phyloP scores from a whole-genome alignment of 208 protist genomes.

The Sergeia podlipaevii region DNA sequence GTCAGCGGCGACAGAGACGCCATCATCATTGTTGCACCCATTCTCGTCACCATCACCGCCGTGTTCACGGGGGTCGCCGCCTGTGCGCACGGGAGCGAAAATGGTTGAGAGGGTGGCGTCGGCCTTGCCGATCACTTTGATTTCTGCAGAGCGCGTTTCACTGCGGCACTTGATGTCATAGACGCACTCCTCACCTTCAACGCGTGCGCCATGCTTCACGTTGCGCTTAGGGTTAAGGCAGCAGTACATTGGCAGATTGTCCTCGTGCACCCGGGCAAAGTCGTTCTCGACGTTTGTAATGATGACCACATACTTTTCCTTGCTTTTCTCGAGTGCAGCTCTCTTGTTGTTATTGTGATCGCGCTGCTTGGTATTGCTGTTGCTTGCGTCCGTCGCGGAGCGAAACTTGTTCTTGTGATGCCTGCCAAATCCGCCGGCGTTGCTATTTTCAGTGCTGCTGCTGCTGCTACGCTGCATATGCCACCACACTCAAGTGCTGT shows the following conservation, averaged over 20 bases:
- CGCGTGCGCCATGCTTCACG: neutral
- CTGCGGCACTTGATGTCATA: conserved; percentile 60
- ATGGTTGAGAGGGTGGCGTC: conserved; percentile 43
- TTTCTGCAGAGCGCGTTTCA: conserved; percentile 74
- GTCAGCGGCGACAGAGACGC: too few species aligned
- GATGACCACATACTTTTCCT: conserved; percentile 63
- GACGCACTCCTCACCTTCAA: conserved; percentile 17
- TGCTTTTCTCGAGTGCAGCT: neutral
- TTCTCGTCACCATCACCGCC: neutral
- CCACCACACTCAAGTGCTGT: too few species aligned
- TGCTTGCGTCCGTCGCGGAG: neutral
- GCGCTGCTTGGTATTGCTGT: neutral
- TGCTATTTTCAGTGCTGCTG: neutral
- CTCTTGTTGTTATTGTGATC: neutral
- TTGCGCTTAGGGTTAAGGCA: conserved; percentile 24
- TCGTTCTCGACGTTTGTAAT: conserved; percentile 87
- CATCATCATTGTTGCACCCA: too few species aligned
- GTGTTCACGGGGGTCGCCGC: neutral
- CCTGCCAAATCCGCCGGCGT: neutral
- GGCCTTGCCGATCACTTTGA: conserved; percentile 56
- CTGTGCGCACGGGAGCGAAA: conserved; percentile 12
- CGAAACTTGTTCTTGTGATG: neutral
- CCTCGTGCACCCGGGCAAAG: conserved; percentile 66
- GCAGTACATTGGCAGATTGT: conserved; percentile 41
- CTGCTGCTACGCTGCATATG: too few species aligned